These are phyloP conservation scores for Dichomitus squalens DNA, from an alignment of 1,284 basidiomycete species.

Conservation along the genomic window DNA sequence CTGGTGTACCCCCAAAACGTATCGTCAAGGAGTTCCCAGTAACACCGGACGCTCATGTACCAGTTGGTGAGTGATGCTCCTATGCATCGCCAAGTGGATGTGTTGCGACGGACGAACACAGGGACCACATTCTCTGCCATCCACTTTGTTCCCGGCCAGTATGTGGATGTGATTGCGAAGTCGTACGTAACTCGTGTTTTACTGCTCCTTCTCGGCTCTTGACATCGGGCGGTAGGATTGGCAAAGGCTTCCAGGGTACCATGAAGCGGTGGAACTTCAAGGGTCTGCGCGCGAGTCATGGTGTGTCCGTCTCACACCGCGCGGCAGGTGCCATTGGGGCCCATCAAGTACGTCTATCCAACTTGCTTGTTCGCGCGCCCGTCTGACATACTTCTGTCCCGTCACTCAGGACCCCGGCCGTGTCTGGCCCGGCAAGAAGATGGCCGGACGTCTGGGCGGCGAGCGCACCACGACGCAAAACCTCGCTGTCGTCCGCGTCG, in stretches of 20 bases:
- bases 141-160: conserved; percentile 98
- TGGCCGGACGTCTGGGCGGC: conserved; percentile 94
- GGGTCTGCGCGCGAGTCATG: conserved; percentile 92
- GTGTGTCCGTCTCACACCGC: conserved; percentile 95
- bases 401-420: conserved; percentile 85
- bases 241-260: conserved; percentile 95
- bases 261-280: conserved; percentile 98
- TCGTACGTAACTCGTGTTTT: conserved; percentile 61
- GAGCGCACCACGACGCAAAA: conserved; percentile 87
- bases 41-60: conserved; percentile 86
- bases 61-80: conserved; percentile 66
- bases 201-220: not conserved
- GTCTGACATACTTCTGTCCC: conserved; percentile 1
- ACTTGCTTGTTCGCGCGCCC: not conserved
- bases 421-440: conserved; percentile 96
- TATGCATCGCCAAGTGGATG: conserved; percentile 1
- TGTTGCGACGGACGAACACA: conserved; percentile 32
- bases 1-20: conserved; percentile 84
- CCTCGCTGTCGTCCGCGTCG: conserved; percentile 87
- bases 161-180: conserved; percentile 91
- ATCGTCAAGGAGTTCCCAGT: conserved; percentile 91
- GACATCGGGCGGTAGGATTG: conserved; percentile 60
- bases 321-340: conserved; percentile 93
- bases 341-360: conserved; percentile 72
- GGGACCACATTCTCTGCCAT: conserved; percentile 89